Conservation (phyloP, 2,329 filamentous ascomycete species). For the Saccharata proteae region DNA sequence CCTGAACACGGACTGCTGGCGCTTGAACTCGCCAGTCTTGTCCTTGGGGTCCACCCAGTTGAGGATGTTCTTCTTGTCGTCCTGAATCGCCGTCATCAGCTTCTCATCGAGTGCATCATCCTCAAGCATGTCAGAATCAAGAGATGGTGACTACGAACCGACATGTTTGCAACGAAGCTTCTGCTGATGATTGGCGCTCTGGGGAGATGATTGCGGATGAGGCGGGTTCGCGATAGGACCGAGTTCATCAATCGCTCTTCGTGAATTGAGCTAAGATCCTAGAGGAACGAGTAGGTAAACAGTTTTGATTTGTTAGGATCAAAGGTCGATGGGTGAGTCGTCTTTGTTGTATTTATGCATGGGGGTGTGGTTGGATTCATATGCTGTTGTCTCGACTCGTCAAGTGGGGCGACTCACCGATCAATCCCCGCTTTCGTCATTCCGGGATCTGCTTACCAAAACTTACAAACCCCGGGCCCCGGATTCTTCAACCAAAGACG, state of each 20-base stretch:
- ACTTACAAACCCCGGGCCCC: conserved; percentile 10
- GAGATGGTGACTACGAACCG: conserved; percentile 2
- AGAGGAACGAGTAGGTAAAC: neutral
- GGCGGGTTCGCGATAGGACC: conserved; percentile 11
- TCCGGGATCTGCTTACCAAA: conserved; percentile 8
- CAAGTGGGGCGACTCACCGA: no score
- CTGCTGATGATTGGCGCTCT: conserved; percentile 8
- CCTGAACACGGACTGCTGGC: conserved; percentile 71
- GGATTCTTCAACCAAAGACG: no score
- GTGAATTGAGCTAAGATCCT: neutral
- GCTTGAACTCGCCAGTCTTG: conserved; percentile 84
- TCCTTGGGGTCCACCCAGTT: conserved; percentile 72
- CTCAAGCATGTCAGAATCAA: neutral
- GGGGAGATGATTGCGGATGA: conserved; percentile 11
- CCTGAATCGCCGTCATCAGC: neutral
- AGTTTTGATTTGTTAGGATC: neutral
- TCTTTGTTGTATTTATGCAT: no score
- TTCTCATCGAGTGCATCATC: neutral
- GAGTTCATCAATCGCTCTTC: conserved; percentile 12
- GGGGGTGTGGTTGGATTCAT: no score
- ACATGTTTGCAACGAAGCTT: conserved; percentile 13
- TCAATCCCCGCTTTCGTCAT: conserved; percentile 9
- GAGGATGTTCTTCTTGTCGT: conserved; percentile 43
- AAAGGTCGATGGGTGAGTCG: neutral
- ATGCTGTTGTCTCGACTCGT: no score